phyloP scores from a whole-genome alignment of 805 yeast genomes.

The Maudiozyma turicensis region DNA sequence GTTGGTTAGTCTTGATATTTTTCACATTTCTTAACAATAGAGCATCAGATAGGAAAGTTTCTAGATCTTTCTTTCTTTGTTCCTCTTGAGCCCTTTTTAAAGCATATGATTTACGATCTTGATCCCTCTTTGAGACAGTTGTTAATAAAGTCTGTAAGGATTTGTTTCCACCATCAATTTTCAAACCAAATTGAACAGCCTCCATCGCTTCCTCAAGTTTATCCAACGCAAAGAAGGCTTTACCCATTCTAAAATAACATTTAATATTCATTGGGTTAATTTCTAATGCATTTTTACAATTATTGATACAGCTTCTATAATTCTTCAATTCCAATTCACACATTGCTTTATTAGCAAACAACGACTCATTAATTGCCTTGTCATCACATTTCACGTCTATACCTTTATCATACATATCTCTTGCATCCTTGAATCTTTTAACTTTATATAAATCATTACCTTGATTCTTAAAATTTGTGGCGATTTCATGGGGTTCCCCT shows the following conservation, averaged over 20 bases:
- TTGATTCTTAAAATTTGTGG: slow-evolving; percentile 79
- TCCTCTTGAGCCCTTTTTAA: slow-evolving; percentile 13
- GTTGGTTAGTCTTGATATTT: slow-evolving; percentile 39
- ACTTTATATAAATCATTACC: slow-evolving; percentile 80
- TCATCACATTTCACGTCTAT: slow-evolving; percentile 59
- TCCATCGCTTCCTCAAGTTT: slow-evolving; percentile 63
- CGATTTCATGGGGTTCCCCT: slow-evolving; percentile 90
- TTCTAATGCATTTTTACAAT: slow-evolving; percentile 62
- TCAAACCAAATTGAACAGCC: slow-evolving; percentile 54
- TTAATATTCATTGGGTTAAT: slow-evolving; percentile 64
- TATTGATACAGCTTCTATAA: slow-evolving; percentile 77
- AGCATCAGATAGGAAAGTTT: slow-evolving; percentile 46
- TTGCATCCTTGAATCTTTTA: slow-evolving; percentile 66
- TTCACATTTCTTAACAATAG: slow-evolving; percentile 48
- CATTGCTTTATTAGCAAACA: slow-evolving; percentile 80
- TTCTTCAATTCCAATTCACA: slow-evolving; percentile 80
- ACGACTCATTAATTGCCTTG: slow-evolving; percentile 44
- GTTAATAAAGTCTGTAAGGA: slow-evolving; percentile 41
- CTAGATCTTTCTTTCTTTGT: slow-evolving; percentile 32
- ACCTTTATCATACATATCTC: slow-evolving; percentile 72
- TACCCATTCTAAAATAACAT: slow-evolving; percentile 78
- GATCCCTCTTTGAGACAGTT: slow-evolving; percentile 34
- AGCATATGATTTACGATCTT: slow-evolving; percentile 26
- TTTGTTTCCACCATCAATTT: slow-evolving; percentile 48
- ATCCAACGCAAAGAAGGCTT: slow-evolving; percentile 62